phyloP scores from a whole-genome alignment of 148 eudicot genomes.

The Polygonum aviculare region DNA sequence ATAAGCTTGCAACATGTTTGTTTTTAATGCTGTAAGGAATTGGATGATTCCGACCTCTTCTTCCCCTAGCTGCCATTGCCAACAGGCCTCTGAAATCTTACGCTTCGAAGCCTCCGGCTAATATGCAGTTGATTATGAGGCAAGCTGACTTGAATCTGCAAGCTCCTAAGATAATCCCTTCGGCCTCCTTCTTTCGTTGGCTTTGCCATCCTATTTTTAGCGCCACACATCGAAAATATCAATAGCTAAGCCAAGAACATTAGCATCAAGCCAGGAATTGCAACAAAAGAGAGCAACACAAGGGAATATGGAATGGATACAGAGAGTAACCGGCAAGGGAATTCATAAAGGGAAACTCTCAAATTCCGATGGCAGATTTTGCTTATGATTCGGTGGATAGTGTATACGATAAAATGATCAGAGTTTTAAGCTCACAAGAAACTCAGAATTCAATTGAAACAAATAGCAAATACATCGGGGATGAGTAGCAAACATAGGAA shows the following conservation, averaged over 20 bases:
- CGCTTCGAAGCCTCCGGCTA: no score
- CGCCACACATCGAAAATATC: not conserved
- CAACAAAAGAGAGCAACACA: not conserved
- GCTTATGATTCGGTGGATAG: not conserved
- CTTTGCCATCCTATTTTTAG: no score
- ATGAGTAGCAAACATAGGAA: not conserved
- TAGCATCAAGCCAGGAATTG: not conserved
- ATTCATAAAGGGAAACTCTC: not conserved
- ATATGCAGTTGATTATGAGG: no score
- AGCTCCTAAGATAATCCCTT: no score
- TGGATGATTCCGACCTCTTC: no score
- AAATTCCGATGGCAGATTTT: not conserved
- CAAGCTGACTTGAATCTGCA: no score
- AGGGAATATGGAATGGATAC: not conserved
- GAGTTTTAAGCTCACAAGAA: not conserved
- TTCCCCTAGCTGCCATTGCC: no score
- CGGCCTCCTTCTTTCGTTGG: no score
- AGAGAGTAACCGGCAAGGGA: not conserved
- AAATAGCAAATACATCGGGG: not conserved
- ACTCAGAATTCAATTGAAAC: not conserved
- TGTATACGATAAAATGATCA: not conserved
- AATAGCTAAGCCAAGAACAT: not conserved
- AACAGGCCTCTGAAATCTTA: no score
- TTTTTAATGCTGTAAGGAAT: no score
- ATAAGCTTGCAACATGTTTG: no score